phyloP scores from a whole-genome alignment of 1,284 basidiomycete genomes.

The Puccinia horiana region DNA sequence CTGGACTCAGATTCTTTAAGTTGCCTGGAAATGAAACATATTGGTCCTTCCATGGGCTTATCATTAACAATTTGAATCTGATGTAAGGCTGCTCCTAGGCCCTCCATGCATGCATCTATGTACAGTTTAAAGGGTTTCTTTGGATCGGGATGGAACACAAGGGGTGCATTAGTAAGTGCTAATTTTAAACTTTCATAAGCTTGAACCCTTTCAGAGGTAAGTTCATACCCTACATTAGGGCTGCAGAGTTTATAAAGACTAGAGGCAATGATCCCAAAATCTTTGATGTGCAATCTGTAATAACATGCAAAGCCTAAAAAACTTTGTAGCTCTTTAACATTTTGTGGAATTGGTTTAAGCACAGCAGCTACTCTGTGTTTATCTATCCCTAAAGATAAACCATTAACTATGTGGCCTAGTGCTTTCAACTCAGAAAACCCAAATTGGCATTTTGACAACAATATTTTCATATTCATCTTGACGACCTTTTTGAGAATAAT shows the following conservation, averaged over 20 bases:
- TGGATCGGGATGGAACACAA: constrained; percentile 4
- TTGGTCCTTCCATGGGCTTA: background rate
- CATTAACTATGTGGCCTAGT: constrained; percentile 5
- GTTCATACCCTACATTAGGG: background rate
- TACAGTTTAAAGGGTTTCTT: background rate
- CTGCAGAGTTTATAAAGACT: background rate
- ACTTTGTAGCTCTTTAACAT: background rate
- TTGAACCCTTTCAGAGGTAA: constrained; percentile 2
- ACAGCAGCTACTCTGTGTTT: constrained; percentile 22
- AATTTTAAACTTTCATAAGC: background rate
- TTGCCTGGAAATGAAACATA: constrained; percentile 5
- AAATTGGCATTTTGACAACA: constrained; percentile 3
- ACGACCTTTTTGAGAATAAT: background rate
- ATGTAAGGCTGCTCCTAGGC: background rate
- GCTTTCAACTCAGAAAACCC: constrained; percentile 12
- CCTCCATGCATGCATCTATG: background rate
- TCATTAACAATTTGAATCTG: too few relatives aligned
- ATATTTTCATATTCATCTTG: constrained; percentile 27
- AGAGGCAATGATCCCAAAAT: background rate
- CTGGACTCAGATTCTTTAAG: too few relatives aligned
- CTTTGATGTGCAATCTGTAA: constrained; percentile 10
- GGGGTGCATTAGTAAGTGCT: background rate
- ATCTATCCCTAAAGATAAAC: background rate
- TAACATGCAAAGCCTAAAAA: constrained; percentile 27
- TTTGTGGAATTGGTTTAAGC: background rate